Conservation (phyloP, 2,329 filamentous ascomycete species). For the Trichoderma guizhouense region DNA sequence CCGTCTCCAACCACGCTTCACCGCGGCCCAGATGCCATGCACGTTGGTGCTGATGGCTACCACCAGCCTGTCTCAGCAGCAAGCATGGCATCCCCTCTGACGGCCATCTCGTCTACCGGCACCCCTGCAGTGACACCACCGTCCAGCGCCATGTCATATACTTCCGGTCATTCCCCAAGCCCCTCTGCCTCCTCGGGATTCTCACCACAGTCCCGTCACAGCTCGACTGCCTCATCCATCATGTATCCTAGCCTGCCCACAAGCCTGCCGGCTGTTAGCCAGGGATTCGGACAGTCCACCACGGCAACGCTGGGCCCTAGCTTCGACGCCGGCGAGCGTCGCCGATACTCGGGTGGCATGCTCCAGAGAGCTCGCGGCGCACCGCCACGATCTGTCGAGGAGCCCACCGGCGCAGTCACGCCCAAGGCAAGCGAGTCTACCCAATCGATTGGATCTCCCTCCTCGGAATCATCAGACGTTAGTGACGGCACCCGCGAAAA, state of each 20-base stretch:
- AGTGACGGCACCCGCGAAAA: slow-evolving; percentile 52
- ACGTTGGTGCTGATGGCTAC: slow-evolving; percentile 36
- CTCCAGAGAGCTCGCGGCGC: slow-evolving; percentile 56
- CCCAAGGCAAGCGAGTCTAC: slow-evolving; percentile 44
- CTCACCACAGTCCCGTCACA: slow-evolving; percentile 63
- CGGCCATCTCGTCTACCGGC: slow-evolving; percentile 58
- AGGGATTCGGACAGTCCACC: slow-evolving; percentile 66
- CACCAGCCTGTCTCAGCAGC: slow-evolving; percentile 43
- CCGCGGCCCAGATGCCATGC: slow-evolving; percentile 34
- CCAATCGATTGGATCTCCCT: slow-evolving; percentile 50
- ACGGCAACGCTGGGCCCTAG: slow-evolving; percentile 68
- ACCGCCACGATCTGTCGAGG: slow-evolving; percentile 24
- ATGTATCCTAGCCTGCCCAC: slow-evolving; percentile 69
- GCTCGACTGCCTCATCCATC: slow-evolving; percentile 55
- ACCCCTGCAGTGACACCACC: slow-evolving; percentile 76
- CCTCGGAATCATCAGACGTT: slow-evolving; percentile 53
- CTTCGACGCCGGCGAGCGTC: slow-evolving; percentile 61
- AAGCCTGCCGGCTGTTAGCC: slow-evolving; percentile 58
- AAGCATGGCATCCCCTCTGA: slow-evolving; percentile 60
- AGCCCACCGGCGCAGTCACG: slow-evolving; percentile 40
- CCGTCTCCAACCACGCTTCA: slow-evolving; percentile 48
- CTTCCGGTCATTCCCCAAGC: slow-evolving; percentile 70
- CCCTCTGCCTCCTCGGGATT: slow-evolving; percentile 64
- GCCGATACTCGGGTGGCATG: slow-evolving; percentile 64
- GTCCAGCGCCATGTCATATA: slow-evolving; percentile 72